Evolutionary conservation across 2,329 filamentous ascomycete genomes (phyloP).

Genomic region (Apiospora aurea): DNA sequence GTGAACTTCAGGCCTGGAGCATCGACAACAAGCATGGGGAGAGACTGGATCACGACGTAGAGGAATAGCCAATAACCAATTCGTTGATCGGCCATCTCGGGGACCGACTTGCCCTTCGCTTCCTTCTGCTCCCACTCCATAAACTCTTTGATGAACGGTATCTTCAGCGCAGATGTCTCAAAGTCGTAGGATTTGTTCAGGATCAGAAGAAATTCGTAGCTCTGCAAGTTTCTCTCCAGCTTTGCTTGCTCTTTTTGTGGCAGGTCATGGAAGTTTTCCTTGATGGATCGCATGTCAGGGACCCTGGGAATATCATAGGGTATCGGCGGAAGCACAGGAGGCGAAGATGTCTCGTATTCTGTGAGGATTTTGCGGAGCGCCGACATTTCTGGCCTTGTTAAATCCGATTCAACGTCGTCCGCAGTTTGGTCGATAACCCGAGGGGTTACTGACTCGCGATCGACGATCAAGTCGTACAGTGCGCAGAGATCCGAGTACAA

Average conservation of each 20-base stretch:
- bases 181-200: constrained; percentile 84
- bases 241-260: constrained; percentile 78
- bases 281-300: constrained; percentile 71
- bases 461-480: constrained; percentile 87
- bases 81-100: constrained; percentile 74
- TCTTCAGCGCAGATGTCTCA: constrained; percentile 65
- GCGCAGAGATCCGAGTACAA: constrained; percentile 87
- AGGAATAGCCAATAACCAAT: constrained; percentile 84
- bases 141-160: constrained; percentile 74
- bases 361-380: constrained; percentile 81
- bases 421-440: constrained; percentile 75
- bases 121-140: constrained; percentile 75
- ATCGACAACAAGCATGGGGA: constrained; percentile 81
- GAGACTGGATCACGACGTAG: constrained; percentile 77
- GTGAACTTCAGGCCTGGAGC: constrained; percentile 73
- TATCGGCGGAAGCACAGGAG: constrained; percentile 88
- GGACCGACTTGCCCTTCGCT: constrained; percentile 66
- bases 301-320: constrained; percentile 87
- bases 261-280: constrained; percentile 69
- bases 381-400: constrained; percentile 67
- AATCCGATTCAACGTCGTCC: constrained; percentile 50
- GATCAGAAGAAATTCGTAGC: constrained; percentile 78
- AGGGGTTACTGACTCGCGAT: constrained; percentile 79
- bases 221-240: constrained; percentile 75
- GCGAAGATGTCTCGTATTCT: constrained; percentile 88